These are phyloP conservation scores for Serendipita sp. DNA, from an alignment of 768 basidiomycete species.

Conservation along the genomic window DNA sequence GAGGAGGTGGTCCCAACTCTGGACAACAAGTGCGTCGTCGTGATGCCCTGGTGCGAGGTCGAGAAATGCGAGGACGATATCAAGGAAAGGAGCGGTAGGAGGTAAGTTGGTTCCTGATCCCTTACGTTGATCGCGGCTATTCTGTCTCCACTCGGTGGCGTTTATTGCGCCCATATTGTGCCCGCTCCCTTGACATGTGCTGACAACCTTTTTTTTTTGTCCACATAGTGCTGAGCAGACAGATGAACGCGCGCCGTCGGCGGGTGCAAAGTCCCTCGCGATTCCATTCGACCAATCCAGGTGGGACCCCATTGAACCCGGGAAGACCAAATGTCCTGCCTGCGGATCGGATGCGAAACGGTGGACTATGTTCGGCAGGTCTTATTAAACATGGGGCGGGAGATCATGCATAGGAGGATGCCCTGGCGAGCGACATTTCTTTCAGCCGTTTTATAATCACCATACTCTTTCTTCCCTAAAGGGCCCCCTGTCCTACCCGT, in stretches of 20 bases:
- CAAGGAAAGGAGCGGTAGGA: constrained; percentile 78
- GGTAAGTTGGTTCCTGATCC: constrained; percentile 34
- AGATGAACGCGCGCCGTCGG: constrained; percentile 91
- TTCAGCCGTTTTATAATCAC: no score
- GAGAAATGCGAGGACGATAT: constrained; percentile 94
- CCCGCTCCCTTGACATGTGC: constrained; percentile 6
- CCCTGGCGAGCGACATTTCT: no score
- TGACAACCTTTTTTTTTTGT: constrained; percentile 3
- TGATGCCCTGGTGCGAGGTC: constrained; percentile 91
- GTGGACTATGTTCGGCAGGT: constrained; percentile 94
- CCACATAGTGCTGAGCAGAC: constrained; percentile 54
- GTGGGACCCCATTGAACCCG: constrained; percentile 63
- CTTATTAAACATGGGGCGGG: constrained; percentile 31
- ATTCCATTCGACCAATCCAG: constrained; percentile 88
- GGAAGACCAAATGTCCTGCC: constrained; percentile 71
- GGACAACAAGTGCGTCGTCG: constrained; percentile 72
- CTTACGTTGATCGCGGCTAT: background rate
- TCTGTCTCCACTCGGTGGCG: background rate
- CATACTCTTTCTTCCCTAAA: no score
- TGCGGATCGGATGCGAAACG: constrained; percentile 81
- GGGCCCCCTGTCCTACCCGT: no score
- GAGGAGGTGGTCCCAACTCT: constrained; percentile 83
- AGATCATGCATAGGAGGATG: no score
- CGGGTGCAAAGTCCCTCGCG: constrained; percentile 90
- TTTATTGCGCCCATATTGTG: background rate